phyloP scores from a whole-genome alignment of 73 alveolate genomes.

The Paramecium biaurelia region DNA sequence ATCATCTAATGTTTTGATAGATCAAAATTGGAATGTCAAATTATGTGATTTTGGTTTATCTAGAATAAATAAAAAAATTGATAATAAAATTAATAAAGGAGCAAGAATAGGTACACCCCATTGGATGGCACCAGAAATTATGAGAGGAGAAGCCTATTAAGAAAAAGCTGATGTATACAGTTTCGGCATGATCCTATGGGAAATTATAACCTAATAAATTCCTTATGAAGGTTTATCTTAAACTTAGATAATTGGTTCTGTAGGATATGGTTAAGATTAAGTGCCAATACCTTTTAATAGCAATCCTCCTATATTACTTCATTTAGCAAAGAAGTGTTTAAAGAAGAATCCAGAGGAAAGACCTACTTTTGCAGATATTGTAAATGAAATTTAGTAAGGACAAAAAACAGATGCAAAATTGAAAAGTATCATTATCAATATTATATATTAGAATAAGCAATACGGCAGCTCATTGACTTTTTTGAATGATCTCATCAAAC shows the following conservation, averaged over 20 bases:
- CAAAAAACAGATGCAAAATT: background rate
- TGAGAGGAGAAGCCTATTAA: slow-evolving; percentile 78
- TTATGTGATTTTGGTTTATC: slow-evolving; percentile 95
- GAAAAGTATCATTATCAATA: background rate
- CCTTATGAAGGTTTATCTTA: slow-evolving; percentile 60
- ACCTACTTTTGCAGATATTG: slow-evolving; percentile 54
- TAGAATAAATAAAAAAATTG: slow-evolving; percentile 67
- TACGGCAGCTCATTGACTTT: slow-evolving; percentile 44
- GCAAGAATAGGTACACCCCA: slow-evolving; percentile 74
- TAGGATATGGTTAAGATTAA: slow-evolving; percentile 53
- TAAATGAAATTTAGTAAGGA: slow-evolving; percentile 1
- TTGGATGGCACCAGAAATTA: slow-evolving; percentile 94
- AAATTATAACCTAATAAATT: slow-evolving; percentile 44
- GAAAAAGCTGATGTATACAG: slow-evolving; percentile 81
- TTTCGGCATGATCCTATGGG: slow-evolving; percentile 86
- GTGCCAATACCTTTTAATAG: slow-evolving; percentile 17
- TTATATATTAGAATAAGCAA: slow-evolving; percentile 35
- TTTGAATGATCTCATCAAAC: slow-evolving; percentile 32
- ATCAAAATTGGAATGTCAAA: slow-evolving; percentile 91
- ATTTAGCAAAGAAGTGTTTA: slow-evolving; percentile 35
- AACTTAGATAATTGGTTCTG: slow-evolving; percentile 51
- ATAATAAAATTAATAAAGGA: slow-evolving; percentile 25
- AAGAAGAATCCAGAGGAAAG: slow-evolving; percentile 45
- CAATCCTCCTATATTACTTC: slow-evolving; percentile 19
- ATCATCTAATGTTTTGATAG: slow-evolving; percentile 86